Conservation (phyloP, 2,329 filamentous ascomycete species). For the Alternaria ethzedia region DNA sequence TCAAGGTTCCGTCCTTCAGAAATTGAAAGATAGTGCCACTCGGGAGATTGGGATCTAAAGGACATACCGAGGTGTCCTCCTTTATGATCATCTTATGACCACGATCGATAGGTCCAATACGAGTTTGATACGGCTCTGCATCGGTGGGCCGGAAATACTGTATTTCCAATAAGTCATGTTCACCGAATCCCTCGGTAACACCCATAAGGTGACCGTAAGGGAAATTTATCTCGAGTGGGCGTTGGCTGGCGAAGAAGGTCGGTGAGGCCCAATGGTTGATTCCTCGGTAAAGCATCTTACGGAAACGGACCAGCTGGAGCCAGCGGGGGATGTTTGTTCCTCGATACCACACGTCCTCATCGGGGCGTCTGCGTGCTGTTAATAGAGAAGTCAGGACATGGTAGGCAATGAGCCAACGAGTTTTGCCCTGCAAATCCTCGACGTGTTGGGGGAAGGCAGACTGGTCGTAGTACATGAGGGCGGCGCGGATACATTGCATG, state of each 20-base stretch:
- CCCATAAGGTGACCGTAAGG: neutral
- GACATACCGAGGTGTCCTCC: neutral
- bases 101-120: neutral
- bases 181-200: neutral
- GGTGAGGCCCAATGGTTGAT: neutral
- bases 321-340: neutral
- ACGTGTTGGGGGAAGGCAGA: neutral
- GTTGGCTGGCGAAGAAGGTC: neutral
- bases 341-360: neutral
- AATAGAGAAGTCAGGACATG: neutral
- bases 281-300: neutral
- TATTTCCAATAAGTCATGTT: neutral
- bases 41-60: neutral
- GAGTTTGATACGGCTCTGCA: neutral
- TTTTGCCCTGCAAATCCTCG: neutral
- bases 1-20: neutral
- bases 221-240: neutral
- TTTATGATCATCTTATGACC: neutral
- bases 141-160: neutral
- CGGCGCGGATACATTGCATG: neutral
- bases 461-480: neutral
- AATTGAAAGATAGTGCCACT: neutral
- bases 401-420: neutral
- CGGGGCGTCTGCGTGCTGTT: neutral
- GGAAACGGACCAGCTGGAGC: neutral